These are phyloP conservation scores for Tubosaeta sp. DNA, from an alignment of 768 basidiomycete genomes.

Conservation along the genomic window DNA sequence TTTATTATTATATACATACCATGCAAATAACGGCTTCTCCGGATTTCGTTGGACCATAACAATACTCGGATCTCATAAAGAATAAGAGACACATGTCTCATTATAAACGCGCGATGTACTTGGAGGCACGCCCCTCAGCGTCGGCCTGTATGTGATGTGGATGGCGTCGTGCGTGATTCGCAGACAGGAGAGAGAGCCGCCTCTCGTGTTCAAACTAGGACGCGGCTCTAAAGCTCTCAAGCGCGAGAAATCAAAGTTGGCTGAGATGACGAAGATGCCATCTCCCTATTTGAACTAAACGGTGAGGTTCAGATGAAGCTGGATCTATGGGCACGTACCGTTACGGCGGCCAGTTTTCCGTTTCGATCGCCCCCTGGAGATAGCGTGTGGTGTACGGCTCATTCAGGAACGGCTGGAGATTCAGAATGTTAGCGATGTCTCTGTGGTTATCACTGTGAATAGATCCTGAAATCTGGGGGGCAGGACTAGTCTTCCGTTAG, in stretches of 20 bases:
- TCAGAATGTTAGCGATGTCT: conserved; percentile 25
- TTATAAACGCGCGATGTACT: not conserved
- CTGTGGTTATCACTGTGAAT: conserved; percentile 35
- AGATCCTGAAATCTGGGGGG: conserved; percentile 25
- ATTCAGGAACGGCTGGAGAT: conserved; percentile 17
- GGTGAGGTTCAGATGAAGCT: not conserved
- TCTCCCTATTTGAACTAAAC: not conserved
- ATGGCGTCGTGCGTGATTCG: conserved; percentile 52
- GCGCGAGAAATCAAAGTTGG: conserved; percentile 18
- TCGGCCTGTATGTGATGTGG: conserved; percentile 40
- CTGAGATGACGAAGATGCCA: conserved; percentile 26
- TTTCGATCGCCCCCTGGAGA: conserved; percentile 40
- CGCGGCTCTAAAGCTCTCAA: too few relatives aligned
- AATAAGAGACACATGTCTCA: too few relatives aligned
- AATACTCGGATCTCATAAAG: too few relatives aligned
- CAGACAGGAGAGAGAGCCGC: conserved; percentile 41
- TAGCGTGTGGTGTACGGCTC: conserved; percentile 35
- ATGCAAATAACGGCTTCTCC: too few relatives aligned
- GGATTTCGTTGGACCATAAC: too few relatives aligned
- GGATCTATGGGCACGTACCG: conserved; percentile 28
- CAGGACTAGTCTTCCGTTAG: conserved; percentile 22
- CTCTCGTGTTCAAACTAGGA: conserved; percentile 8
- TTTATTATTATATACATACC: too few relatives aligned
- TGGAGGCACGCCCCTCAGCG: too few relatives aligned
- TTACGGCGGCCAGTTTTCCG: conserved; percentile 43